Base-by-base conservation (phyloP, 2,329 filamentous ascomycete species). In the Colletotrichum sp. region DNA sequence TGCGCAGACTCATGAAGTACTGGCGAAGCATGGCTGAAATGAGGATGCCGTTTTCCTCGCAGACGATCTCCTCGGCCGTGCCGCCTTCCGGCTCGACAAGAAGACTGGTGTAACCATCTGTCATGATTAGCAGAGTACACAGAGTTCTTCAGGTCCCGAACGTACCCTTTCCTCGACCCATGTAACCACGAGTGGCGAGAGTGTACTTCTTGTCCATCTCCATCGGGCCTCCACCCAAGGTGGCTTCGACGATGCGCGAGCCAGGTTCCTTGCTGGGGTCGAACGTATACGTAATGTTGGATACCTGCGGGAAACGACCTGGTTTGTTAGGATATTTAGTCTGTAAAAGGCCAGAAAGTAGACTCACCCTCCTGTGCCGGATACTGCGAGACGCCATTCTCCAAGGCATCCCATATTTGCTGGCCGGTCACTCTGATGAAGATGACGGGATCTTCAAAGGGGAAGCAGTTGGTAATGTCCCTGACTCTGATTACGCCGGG, bases 371-470 rank as follows among this genome's bases (percentile, higher is more conserved):
- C 96, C 1, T 96, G 89, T 0, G 96, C 95, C 1, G 96, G 96
- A 77, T 97, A 95, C 79, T 92, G 90, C 57, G 92, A 93, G 1
- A 98, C 93, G 1, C 93, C 92, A 79, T 98, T 98, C 83, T 98
- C 96, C 3, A 98, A 84, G 0, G 96, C 96, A n/a, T 92, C 93
- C 80, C 93, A 88, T 36, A 98, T 91, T 2, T 93, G 94, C 79
- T 92, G 88, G 0, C 96, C 96, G 0, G 88, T 92, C 6, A 95
- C 89, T 39, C 90, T 91, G 75, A 98, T 87, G 6, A 98, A 91
- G 0, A 98, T 93, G 2, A 96, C 94, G 0, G 96, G 95, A 78
- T 98, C 96, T 82, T 98, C 96, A 80, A 98, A 98, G 0, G 96
- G 96, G 79, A 98, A 98, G 81, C 95, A 98, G 67, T 95, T 94